Conservation (phyloP, 2,329 filamentous ascomycete genomes). For the Colletotrichum magnum region DNA sequence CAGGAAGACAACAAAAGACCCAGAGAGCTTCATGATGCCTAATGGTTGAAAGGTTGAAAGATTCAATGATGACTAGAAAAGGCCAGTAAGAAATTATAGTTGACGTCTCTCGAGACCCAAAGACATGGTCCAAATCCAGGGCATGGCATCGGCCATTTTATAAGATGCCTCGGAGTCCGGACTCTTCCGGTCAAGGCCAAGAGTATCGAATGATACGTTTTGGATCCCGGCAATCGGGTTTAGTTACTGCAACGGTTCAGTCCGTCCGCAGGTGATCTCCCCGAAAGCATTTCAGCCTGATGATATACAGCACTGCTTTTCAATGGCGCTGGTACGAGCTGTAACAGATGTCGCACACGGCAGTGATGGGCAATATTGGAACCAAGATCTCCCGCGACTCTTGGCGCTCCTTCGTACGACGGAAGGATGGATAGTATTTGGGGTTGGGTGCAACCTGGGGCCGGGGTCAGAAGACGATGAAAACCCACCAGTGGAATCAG, state of each 20-base stretch:
- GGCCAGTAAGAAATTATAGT: background rate
- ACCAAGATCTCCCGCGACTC: background rate
- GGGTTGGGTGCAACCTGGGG: background rate
- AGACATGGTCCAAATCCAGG: too few species aligned
- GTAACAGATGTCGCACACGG: background rate
- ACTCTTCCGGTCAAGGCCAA: too few species aligned
- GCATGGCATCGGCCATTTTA: too few species aligned
- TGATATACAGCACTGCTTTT: too few species aligned
- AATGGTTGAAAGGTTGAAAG: too few species aligned
- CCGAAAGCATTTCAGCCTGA: too few species aligned
- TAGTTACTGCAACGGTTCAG: too few species aligned
- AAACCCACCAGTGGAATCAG: slow-evolving; percentile 25
- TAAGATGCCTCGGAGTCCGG: too few species aligned
- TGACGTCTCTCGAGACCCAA: background rate
- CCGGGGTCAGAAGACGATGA: slow-evolving; percentile 1
- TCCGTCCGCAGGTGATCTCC: too few species aligned
- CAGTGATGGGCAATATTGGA: background rate
- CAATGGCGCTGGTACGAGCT: too few species aligned
- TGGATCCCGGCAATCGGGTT: too few species aligned
- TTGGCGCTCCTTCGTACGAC: background rate
- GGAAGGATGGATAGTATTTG: background rate
- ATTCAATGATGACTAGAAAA: background rate
- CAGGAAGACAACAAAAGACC: background rate
- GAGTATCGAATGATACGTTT: too few species aligned
- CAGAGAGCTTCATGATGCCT: slow-evolving; percentile 10